These are phyloP conservation scores for Auxenochlorella pyrenoidosa DNA, from an alignment of 139 green algal species.

Conservation along the genomic window DNA sequence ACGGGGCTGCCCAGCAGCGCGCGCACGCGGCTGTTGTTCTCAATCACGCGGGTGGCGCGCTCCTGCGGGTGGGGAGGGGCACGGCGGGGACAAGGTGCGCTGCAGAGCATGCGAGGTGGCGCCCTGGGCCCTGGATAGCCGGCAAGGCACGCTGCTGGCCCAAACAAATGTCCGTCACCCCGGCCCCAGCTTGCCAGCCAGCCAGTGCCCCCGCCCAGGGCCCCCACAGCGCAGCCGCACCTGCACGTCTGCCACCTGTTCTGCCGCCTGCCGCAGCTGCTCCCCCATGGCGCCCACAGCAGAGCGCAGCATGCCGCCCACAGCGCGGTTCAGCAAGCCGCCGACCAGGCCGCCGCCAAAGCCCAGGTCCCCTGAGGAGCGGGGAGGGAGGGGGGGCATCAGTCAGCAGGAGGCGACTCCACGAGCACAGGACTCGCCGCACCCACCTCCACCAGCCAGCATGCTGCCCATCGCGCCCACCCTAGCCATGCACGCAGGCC, in stretches of 20 bases:
- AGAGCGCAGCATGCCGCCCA: conserved; percentile 24
- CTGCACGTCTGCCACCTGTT: conserved; percentile 32
- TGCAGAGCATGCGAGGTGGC: too few relatives aligned
- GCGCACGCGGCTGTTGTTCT: conserved; percentile 1
- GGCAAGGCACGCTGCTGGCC: too few relatives aligned
- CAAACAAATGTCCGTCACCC: too few relatives aligned
- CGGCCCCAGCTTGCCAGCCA: too few relatives aligned
- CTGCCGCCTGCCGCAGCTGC: conserved; percentile 31
- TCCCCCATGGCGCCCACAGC: conserved; percentile 20
- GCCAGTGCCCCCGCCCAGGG: too few relatives aligned
- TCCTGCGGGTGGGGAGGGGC: background rate
- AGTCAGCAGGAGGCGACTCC: background rate
- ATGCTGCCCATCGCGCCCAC: background rate
- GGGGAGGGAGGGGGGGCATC: too few relatives aligned
- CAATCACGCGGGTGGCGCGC: conserved; percentile 10
- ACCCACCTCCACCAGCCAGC: background rate
- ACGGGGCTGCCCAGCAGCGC: conserved; percentile 17
- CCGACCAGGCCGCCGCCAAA: conserved; percentile 29
- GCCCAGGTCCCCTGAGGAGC: background rate
- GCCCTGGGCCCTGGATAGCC: too few relatives aligned
- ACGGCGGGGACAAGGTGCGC: too few relatives aligned
- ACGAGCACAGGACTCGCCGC: too few relatives aligned
- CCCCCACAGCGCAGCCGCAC: background rate
- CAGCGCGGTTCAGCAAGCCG: conserved; percentile 4
- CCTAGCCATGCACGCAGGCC: background rate